These are phyloP conservation scores for Nothophaeocryptopus gaeumannii DNA, from an alignment of 2,329 filamentous ascomycete genomes.

Conservation along the genomic window DNA sequence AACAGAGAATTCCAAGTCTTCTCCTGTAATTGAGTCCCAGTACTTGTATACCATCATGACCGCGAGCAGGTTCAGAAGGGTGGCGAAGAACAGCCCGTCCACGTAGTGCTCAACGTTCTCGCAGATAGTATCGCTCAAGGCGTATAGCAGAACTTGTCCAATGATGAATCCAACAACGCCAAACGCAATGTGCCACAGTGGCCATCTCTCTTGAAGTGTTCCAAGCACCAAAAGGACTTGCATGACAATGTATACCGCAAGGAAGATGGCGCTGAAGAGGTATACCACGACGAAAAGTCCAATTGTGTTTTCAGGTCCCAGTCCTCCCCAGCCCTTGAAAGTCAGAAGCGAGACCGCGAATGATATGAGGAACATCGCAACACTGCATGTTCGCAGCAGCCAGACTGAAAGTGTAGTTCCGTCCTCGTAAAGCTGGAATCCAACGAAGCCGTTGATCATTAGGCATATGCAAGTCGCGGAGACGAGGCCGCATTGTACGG, in stretches of 20 bases:
- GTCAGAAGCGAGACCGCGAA: constrained; percentile 87
- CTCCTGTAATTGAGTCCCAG: constrained; percentile 98
- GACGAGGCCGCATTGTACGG: constrained; percentile 77
- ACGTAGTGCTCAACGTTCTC: constrained; percentile 83
- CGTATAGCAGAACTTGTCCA: constrained; percentile 90
- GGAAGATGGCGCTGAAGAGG: constrained; percentile 80
- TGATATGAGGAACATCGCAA: constrained; percentile 78
- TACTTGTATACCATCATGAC: constrained; percentile 99
- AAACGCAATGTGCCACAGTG: constrained; percentile 85
- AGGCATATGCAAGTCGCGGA: constrained; percentile 86
- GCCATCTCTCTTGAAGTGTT: constrained; percentile 93
- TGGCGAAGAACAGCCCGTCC: constrained; percentile 91
- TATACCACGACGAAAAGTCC: constrained; percentile 91
- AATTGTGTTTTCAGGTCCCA: constrained; percentile 79
- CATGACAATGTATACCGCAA: constrained; percentile 81
- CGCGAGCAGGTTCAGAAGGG: constrained; percentile 84
- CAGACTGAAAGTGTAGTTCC: constrained; percentile 91
- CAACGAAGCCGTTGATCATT: constrained; percentile 95
- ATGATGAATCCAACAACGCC: constrained; percentile 87
- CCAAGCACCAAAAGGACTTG: constrained; percentile 85
- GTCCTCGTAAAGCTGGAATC: constrained; percentile 97
- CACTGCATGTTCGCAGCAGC: constrained; percentile 77
- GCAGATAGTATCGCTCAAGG: constrained; percentile 82
- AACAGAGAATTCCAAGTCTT: constrained; percentile 97
- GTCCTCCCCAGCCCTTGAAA: constrained; percentile 85